These are phyloP conservation scores for Pistacia integerrima DNA, from an alignment of 345 rosid genomes.

Conservation along the genomic window DNA sequence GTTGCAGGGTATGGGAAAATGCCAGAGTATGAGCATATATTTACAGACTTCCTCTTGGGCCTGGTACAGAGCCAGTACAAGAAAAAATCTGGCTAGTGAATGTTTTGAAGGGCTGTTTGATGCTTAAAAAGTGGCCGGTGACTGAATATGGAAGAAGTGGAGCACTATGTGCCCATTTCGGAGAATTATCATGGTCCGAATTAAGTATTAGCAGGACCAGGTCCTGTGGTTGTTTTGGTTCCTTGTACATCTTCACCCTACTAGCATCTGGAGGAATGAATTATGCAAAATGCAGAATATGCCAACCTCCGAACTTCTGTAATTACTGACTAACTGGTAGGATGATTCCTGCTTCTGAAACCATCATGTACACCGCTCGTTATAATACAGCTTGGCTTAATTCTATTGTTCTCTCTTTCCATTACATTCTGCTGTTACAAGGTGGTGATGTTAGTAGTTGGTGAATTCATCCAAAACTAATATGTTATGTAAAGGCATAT, in stretches of 20 bases:
- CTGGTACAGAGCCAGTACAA: conserved; percentile 54
- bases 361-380: not conserved
- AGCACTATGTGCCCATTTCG: not conserved
- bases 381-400: conserved; percentile 14
- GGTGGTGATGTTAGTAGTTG: not conserved
- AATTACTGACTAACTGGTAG: conserved; percentile 15
- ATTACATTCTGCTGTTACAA: not conserved
- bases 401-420: conserved; percentile 11
- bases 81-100: conserved; percentile 32
- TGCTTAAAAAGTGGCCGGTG: no score
- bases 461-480: no score
- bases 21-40: conserved; percentile 81
- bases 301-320: conserved; percentile 23
- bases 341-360: conserved; percentile 7
- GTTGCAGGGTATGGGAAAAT: conserved; percentile 78
- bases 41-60: conserved; percentile 75
- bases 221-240: conserved; percentile 3
- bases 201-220: conserved; percentile 17
- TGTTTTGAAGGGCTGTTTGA: not conserved
- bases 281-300: conserved; percentile 13
- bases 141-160: not conserved
- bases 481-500: not conserved
- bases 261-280: conserved; percentile 22
- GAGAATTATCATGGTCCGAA: conserved; percentile 4
- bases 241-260: conserved; percentile 24